Percentiles rank a stretch among this genome's conserved stretches.
phyloP scores from a whole-genome alignment of 2,329 filamentous ascomycete species.

The Zasmidium angulare region DNA sequence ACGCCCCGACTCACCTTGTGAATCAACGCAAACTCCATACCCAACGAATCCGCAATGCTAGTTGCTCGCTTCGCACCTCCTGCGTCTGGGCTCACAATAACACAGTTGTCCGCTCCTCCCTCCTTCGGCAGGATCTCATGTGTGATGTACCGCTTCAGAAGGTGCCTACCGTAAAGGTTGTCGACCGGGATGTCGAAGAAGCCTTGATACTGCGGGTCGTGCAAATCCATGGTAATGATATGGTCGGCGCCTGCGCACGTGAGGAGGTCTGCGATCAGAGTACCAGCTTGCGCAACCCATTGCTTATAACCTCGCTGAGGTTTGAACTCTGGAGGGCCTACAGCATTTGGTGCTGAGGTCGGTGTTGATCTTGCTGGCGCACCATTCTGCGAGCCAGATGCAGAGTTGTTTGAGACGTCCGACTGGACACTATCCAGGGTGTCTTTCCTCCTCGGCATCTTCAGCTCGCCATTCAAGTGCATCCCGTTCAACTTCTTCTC shows the following conservation, averaged over 20 bases:
- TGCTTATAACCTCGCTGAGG: slow-evolving; percentile 94
- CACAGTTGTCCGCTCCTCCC: slow-evolving; percentile 52
- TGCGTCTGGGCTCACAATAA: slow-evolving; percentile 94
- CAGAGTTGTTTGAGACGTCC: slow-evolving; percentile 23
- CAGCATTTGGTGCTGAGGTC: slow-evolving; percentile 31
- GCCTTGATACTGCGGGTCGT: slow-evolving; percentile 95
- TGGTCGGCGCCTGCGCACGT: slow-evolving; percentile 96
- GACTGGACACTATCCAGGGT: slow-evolving; percentile 34
- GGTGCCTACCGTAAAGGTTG: slow-evolving; percentile 84
- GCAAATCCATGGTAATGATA: slow-evolving; percentile 95
- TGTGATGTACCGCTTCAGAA: slow-evolving; percentile 69
- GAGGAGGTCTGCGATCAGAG: slow-evolving; percentile 87
- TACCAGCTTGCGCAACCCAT: slow-evolving; percentile 97
- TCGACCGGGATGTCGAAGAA: slow-evolving; percentile 99
- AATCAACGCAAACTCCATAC: slow-evolving; percentile 94
- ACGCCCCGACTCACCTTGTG: slow-evolving; percentile 71
- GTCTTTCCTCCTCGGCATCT: slow-evolving; percentile 27
- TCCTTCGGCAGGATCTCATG: slow-evolving; percentile 81
- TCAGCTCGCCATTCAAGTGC: slow-evolving; percentile 45
- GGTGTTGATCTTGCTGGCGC: slow-evolving; percentile 1
- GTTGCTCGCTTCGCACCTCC: slow-evolving; percentile 96
- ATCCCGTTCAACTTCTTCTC: slow-evolving; percentile 72
- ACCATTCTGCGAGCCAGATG: slow-evolving; percentile 7
- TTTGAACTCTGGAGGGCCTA: slow-evolving; percentile 60
- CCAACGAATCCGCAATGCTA: slow-evolving; percentile 87